Base-by-base conservation (phyloP, 139 green algal genomes). In the Choricystis sp. region DNA sequence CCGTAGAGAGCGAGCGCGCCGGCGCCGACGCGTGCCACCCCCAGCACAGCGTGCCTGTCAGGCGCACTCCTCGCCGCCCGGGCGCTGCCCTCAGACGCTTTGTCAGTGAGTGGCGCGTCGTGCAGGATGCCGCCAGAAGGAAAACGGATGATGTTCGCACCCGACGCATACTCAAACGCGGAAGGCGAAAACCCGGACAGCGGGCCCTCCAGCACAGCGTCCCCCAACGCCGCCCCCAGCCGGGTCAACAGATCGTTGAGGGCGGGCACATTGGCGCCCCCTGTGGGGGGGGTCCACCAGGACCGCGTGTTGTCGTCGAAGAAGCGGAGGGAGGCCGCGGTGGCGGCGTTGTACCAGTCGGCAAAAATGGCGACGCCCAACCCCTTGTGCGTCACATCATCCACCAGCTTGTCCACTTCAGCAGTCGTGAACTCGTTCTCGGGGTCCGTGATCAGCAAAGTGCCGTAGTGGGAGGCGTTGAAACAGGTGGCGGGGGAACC, bases 221-320 rank as follows among this genome's bases (percentile, higher is more conserved):
- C 84, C 0, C 84, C 86, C 26, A 97, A 86, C 2, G 78, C 82
- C n/a, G 92, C 79, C 3, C 80, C 82, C 64, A 86, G 94, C 0
- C 79, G 77, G 19, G 63, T 67, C 55, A 99, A 79, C 63, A 99
- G 71, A 31, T 96, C 89, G 71, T 99, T 99, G 14, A 99, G 67
- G 0, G 88, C 93, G 19, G 93, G 93, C 27, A 99, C 78, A 70
- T 99, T 97, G n/a, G 83, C 81, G 20, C 28, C 70, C 81, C 82
- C 81, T 21, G 79, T 87, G 49, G 76, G 79, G 2, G 87, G 85
- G 22, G 81, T 83, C 86, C 88, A 95, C 83, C 82, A 94, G 68
- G 61, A 82, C 63, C 91, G 81, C 0, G 93, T 98, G 82, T 99
- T 99, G 82, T 99, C 93, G 65, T 98, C 93, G 70, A 94, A 97